Percentiles rank a stretch among this genome's conserved stretches.
Evolutionary conservation across 306 rosid species (phyloP).

Genomic region (Rubus parviflorus): DNA sequence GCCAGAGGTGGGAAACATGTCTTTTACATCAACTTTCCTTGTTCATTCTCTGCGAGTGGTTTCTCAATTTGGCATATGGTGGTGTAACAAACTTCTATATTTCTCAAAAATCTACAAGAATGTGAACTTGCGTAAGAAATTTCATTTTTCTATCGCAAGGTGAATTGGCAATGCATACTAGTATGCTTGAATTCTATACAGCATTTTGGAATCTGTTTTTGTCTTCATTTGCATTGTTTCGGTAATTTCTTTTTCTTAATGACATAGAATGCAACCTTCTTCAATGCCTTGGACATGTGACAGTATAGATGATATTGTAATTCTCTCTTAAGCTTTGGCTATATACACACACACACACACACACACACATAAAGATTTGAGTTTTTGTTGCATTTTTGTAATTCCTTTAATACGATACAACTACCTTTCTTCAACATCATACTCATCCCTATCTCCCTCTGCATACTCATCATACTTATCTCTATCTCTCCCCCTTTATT

Average conservation of each 20-base stretch:
- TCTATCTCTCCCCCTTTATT: not conserved
- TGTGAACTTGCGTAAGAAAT: not conserved
- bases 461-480: not conserved
- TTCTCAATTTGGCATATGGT: constrained; percentile 1
- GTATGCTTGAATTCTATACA: not conserved
- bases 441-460: not conserved
- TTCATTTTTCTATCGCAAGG: not conserved
- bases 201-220: not conserved
- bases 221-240: not conserved
- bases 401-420: not conserved
- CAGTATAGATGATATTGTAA: not conserved
- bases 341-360: not conserved
- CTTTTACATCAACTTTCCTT: not conserved
- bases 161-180: not conserved
- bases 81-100: not conserved
- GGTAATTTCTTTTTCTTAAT: not conserved
- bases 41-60: constrained; percentile 1
- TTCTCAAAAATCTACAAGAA: not conserved
- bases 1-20: constrained; percentile 69
- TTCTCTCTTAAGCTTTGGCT: not conserved
- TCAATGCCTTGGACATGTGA: not conserved
- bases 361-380: not conserved
- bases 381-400: not conserved
- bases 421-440: not conserved
- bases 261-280: not conserved